Evolutionary conservation across 768 basidiomycete genomes (phyloP).

Genomic region (Serendipita sp.): DNA sequence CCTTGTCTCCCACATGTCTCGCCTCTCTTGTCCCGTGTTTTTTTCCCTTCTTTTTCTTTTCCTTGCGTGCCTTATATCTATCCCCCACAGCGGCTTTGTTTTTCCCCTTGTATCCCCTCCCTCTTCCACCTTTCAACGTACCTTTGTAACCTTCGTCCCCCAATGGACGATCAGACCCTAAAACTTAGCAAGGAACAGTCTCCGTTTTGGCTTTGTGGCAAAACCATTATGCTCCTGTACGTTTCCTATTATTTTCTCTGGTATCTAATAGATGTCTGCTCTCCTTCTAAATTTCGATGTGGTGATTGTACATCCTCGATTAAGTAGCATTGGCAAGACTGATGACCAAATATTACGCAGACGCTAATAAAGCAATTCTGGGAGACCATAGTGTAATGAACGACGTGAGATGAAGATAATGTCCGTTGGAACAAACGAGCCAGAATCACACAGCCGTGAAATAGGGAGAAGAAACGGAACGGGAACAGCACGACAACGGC

Average conservation of each 20-base stretch:
- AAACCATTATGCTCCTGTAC: too few relatives aligned
- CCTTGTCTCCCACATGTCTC: background rate
- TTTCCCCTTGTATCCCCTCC: too few relatives aligned
- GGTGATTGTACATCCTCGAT: background rate
- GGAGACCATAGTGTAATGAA: background rate
- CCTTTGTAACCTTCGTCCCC: too few relatives aligned
- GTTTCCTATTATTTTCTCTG: background rate
- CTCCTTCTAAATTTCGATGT: background rate
- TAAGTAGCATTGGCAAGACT: background rate
- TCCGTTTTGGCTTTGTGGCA: too few relatives aligned
- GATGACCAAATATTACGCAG: conserved; percentile 1
- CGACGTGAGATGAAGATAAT: background rate
- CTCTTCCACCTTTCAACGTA: too few relatives aligned
- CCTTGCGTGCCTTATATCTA: too few relatives aligned
- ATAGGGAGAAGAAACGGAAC: background rate
- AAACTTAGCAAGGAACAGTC: too few relatives aligned
- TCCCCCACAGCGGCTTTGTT: too few relatives aligned
- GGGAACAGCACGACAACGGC: background rate
- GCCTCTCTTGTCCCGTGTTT: background rate
- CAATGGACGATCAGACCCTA: too few relatives aligned
- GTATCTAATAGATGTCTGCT: background rate
- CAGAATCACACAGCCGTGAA: background rate
- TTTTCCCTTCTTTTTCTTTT: background rate
- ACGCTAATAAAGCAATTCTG: conserved; percentile 1
- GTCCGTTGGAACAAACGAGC: background rate